Evolutionary conservation across 805 yeast genomes (phyloP).

Genomic region (Saccharomyces jurei): DNA sequence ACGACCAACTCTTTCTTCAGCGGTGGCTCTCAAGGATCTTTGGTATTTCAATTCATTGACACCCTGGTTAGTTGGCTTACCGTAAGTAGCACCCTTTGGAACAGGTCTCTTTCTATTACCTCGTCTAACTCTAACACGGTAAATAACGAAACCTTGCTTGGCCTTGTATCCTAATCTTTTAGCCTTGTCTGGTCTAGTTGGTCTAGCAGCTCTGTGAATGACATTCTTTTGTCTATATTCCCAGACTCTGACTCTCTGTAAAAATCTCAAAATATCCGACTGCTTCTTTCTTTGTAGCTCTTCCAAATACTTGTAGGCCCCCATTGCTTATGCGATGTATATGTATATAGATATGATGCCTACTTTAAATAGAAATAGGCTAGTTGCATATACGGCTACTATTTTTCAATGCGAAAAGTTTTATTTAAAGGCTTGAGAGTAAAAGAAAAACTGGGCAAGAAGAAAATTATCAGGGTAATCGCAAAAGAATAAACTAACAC

Average conservation of each 20-base stretch:
- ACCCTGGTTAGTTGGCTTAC: constrained; percentile 99
- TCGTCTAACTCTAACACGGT: constrained; percentile 97
- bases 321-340: constrained; percentile 73
- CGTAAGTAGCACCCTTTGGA: constrained; percentile 99
- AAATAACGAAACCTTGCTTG: constrained; percentile 96
- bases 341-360: constrained; percentile 29
- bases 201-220: constrained; percentile 95
- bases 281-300: constrained; percentile 99
- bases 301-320: constrained; percentile 98
- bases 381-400: no score
- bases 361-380: no score
- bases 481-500: no score
- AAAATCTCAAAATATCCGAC: constrained; percentile 95
- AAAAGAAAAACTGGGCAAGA: background rate
- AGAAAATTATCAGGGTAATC: background rate
- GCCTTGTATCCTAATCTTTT: constrained; percentile 99
- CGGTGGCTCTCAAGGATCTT: constrained; percentile 91
- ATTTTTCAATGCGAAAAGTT: background rate
- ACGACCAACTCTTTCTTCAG: constrained; percentile 98
- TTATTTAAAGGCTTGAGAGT: background rate
- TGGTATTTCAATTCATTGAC: constrained; percentile 97
- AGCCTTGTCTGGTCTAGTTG: constrained; percentile 99
- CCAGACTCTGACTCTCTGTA: constrained; percentile 99
- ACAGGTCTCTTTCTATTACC: constrained; percentile 99
- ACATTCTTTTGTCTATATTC: constrained; percentile 98